Evolutionary conservation across 2,329 filamentous ascomycete species (phyloP), one percentile per base, ranked within the genome.

Genomic region (Sporothrix variecibatus): DNA sequence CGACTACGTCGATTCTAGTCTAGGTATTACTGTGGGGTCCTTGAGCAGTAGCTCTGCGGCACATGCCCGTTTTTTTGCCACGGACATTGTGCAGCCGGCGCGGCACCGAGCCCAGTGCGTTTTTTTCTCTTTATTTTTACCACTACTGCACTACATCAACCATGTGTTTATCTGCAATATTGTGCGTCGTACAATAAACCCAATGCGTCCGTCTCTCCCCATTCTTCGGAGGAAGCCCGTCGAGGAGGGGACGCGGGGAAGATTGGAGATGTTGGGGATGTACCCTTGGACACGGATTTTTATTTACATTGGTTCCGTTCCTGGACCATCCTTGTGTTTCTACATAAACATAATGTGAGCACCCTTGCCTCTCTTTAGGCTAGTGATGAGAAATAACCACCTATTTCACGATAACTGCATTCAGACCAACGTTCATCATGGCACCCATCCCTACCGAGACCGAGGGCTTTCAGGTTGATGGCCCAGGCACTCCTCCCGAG

Each of bases 381-480:
- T 7, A 26, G 11, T 12, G 11, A 17, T 17, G 17, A 62, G 15
- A 11, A 64, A 40, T 31, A 3, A 7, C 26, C 53, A 15, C 6
- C 53, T 12, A 23, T 28, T 58, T 6, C 7, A 64, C 58, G n/a
- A 20, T 5, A 8, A 64, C 34, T 28, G 40, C 31, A n/a, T 12
- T 8, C 58, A 23, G 17, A 5, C 8, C 28, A 38, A 8, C 31
- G 5, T 20, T 40, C 7, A 64, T 11, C 31, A 64, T 64, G 58
- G 40, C 58, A 40, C 40, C 58, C 1, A 40, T 64, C 8, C 58
- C 58, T 64, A 28, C 58, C 7, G 58, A 64, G 34, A 64, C 58
- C 6, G 31, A 64, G 15, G 58, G 58, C 58, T 64, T 64, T 31
- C 58, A 64, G 28, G 58, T 64, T 15, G 58, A 64, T 28, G 58